A percentile compares a stretch with the other conserved stretches of the same genome.
Conservation (phyloP, 2,329 filamentous ascomycete genomes). For the Ambrosiella beaveri region DNA sequence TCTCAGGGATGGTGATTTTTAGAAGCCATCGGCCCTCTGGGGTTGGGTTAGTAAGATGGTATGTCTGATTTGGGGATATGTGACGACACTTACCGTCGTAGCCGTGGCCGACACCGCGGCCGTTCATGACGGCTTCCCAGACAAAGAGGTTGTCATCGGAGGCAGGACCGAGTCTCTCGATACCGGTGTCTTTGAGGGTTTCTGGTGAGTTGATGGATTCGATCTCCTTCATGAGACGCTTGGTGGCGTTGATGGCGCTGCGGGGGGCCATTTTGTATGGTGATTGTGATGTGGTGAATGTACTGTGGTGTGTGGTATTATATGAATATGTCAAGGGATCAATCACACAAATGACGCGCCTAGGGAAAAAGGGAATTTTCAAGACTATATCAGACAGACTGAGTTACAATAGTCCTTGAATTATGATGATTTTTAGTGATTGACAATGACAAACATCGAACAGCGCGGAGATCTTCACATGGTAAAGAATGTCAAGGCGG, state of each 20-base stretch:
- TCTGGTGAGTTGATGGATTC: constrained; percentile 28
- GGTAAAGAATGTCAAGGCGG: neutral
- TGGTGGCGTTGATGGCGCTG: constrained; percentile 24
- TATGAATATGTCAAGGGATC: neutral
- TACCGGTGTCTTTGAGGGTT: constrained; percentile 24
- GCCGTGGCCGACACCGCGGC: constrained; percentile 34
- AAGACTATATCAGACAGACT: too few species aligned
- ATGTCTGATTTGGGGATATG: neutral
- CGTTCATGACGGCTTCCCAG: constrained; percentile 45
- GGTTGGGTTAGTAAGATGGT: neutral
- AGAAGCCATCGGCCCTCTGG: constrained; percentile 67
- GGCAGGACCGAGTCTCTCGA: constrained; percentile 41
- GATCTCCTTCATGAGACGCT: constrained; percentile 42
- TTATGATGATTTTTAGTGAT: neutral
- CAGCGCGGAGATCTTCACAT: neutral
- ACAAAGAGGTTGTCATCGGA: constrained; percentile 36
- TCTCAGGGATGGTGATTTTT: constrained; percentile 53
- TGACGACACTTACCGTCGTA: constrained; percentile 33
- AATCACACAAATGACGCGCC: neutral
- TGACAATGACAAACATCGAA: neutral
- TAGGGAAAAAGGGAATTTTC: too few species aligned
- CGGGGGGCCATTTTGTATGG: neutral
- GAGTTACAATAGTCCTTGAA: neutral
- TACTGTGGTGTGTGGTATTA: neutral
- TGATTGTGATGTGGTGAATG: neutral